phyloP scores from a whole-genome alignment of 2,329 filamentous ascomycete species.

The Metarhizium brunneum region DNA sequence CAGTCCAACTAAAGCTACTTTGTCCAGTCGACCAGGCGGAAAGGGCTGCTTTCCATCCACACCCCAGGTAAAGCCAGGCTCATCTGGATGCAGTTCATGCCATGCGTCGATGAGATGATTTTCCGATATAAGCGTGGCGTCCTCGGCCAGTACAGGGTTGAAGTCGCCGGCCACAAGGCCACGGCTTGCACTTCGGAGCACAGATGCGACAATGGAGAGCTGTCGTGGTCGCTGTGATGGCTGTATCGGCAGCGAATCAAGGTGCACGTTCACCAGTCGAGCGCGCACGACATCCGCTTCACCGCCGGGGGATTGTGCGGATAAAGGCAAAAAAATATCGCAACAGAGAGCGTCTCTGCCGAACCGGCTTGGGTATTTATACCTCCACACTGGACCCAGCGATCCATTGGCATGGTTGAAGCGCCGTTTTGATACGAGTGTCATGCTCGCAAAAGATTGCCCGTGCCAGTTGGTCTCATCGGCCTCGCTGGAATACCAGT shows the following conservation, averaged over 20 bases:
- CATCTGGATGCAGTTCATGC: constrained; percentile 15
- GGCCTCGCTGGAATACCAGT: constrained; percentile 23
- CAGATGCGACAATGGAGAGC: constrained; percentile 15
- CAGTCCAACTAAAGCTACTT: constrained; percentile 22
- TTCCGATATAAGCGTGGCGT: constrained; percentile 18
- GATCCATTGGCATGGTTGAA: constrained; percentile 9
- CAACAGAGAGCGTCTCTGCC: constrained; percentile 25
- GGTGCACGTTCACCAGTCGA: constrained; percentile 29
- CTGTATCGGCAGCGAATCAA: constrained; percentile 23
- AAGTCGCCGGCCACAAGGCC: constrained; percentile 31
- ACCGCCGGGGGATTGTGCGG: not conserved
- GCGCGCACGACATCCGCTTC: constrained; percentile 7
- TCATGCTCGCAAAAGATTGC: constrained; percentile 17
- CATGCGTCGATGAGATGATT: constrained; percentile 27
- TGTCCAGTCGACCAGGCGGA: constrained; percentile 26
- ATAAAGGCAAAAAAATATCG: constrained; percentile 16
- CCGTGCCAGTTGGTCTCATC: constrained; percentile 13
- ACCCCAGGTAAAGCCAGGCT: constrained; percentile 28
- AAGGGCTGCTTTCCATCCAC: constrained; percentile 21
- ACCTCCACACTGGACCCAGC: constrained; percentile 22
- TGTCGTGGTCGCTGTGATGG: constrained; percentile 22
- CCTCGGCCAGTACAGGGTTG: constrained; percentile 26
- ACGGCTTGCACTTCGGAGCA: constrained; percentile 16
- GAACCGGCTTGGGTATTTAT: constrained; percentile 21
- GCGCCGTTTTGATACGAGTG: constrained; percentile 17